Evolutionary conservation across 2,329 filamentous ascomycete species (phyloP).

Genomic region (Fusarium poae): DNA sequence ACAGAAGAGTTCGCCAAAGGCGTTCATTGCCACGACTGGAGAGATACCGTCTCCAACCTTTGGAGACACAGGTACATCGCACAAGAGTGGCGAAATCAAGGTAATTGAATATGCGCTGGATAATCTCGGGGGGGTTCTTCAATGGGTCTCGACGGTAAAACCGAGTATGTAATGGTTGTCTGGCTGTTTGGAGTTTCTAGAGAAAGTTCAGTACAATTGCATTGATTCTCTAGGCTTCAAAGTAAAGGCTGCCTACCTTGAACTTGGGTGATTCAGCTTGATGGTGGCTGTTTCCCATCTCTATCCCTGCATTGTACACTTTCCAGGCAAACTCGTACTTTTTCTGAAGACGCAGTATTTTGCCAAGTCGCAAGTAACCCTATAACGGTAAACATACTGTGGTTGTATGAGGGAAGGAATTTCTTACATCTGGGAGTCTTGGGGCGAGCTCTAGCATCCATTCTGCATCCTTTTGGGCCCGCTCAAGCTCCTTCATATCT

Average conservation of each 20-base stretch:
- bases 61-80: constrained; percentile 53
- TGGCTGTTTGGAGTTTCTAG: constrained; percentile 54
- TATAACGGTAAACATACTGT: constrained; percentile 39
- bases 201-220: constrained; percentile 7
- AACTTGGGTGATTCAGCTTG: constrained; percentile 51
- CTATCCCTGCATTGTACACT: constrained; percentile 56
- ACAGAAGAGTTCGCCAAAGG: constrained; percentile 53
- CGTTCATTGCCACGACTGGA: constrained; percentile 47
- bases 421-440: constrained; percentile 55
- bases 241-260: constrained; percentile 46
- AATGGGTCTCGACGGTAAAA: constrained; percentile 55
- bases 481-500: constrained; percentile 54
- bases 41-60: constrained; percentile 51
- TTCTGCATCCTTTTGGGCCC: constrained; percentile 57
- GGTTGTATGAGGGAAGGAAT: neutral
- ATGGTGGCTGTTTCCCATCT: constrained; percentile 49
- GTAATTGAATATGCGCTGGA: constrained; percentile 54
- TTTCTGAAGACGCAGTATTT: constrained; percentile 56
- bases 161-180: constrained; percentile 53
- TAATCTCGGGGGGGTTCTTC: constrained; percentile 54
- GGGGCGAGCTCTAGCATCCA: constrained; percentile 60
- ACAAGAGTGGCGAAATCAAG: constrained; percentile 53
- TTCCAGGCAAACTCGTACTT: constrained; percentile 57
- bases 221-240: neutral
- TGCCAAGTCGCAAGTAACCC: constrained; percentile 60